Base-by-base conservation (phyloP, 2,329 filamentous ascomycete species). In the Penicillium glabrum region DNA sequence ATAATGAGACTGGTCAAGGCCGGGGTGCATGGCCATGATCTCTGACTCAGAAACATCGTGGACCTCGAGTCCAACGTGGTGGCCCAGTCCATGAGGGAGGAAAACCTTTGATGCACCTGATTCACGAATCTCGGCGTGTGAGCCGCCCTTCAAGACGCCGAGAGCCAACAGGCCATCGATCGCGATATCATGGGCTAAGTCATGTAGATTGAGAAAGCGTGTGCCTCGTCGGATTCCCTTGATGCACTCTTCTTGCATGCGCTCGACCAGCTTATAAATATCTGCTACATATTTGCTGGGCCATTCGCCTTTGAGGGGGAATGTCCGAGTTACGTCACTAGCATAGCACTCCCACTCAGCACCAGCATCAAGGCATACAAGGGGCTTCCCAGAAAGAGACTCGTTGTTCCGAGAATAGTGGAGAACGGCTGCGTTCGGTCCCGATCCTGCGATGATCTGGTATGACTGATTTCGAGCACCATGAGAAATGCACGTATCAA, bases 381-480 rank as follows among this genome's bases (percentile, higher is more conserved):
- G 88, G 53, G 90, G 84, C 76, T 93, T 92, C 44, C 85, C 86
- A 1, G 77, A 76, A 35, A 93, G 77, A 0, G 86, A 81, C 68
- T 88, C 82, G 62, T 92, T 81, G 72, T 96, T 96, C 69, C 88
- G 85, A 24, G 91, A 85, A 67, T 97, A 97, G 77, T 97, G 93
- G 33, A 97, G 82, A 1, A 91, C 95, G 5, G 92, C 90, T 0
- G 89, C 93, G 16, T 90, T 88, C 5, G 86, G 83, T 11, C 93
- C 93, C 33, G 85, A 85, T 0, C 91, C 93, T 19, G 95, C 86
- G 67, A 98, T 97, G 58, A 89, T 88, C 63, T 89, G 85, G 75
- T 98, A 98, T 1, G 93, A 88, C 79, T 96, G 91, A 66, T 95
- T 86, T 70, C 87, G 88, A 51, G 89, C 89, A 24, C 89, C 90